phyloP scores from a whole-genome alignment of 805 yeast species.

The Metschnikowia aberdeeniae region DNA sequence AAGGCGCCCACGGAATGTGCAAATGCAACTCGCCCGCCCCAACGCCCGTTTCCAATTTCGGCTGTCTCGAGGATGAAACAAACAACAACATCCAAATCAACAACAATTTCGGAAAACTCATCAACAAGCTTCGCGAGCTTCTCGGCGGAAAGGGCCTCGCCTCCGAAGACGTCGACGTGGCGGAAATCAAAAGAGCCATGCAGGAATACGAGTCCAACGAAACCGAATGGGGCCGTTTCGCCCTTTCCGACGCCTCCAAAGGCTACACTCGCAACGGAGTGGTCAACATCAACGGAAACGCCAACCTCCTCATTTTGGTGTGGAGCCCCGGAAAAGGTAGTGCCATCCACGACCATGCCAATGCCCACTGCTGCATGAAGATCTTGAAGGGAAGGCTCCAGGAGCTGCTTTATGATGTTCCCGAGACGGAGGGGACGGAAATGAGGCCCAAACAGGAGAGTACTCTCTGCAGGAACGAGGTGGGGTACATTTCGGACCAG shows the following conservation, averaged over 20 bases:
- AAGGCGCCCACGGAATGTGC: conserved; percentile 9
- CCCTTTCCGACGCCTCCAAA: conserved; percentile 47
- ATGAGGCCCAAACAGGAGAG: conserved; percentile 26
- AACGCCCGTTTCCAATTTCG: conserved; percentile 14
- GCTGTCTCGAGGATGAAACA: conserved; percentile 16
- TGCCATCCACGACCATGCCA: conserved; percentile 70
- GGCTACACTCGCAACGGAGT: conserved; percentile 69
- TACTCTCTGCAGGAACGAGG: conserved; percentile 37
- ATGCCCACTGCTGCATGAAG: conserved; percentile 75
- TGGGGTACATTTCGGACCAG: conserved; percentile 61
- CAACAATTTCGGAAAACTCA: conserved; percentile 22
- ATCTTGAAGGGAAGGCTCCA: conserved; percentile 54
- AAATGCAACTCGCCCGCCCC: conserved; percentile 6
- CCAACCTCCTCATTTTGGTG: conserved; percentile 60
- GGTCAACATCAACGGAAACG: conserved; percentile 64
- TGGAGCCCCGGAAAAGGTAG: conserved; percentile 68
- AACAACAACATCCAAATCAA: conserved; percentile 16
- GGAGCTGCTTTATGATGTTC: conserved; percentile 55
- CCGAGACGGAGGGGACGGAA: conserved; percentile 28
- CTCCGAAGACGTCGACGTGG: conserved; percentile 51
- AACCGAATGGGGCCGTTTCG: conserved; percentile 56
- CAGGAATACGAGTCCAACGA: conserved; percentile 44
- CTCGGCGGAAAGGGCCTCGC: conserved; percentile 35
- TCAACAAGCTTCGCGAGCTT: conserved; percentile 23
- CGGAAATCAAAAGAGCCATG: conserved; percentile 43